A percentile compares a stretch with the other conserved stretches of the same genome.
phyloP scores from a whole-genome alignment of 108 stramenopile genomes.

The Nannochloropsis oceanica region DNA sequence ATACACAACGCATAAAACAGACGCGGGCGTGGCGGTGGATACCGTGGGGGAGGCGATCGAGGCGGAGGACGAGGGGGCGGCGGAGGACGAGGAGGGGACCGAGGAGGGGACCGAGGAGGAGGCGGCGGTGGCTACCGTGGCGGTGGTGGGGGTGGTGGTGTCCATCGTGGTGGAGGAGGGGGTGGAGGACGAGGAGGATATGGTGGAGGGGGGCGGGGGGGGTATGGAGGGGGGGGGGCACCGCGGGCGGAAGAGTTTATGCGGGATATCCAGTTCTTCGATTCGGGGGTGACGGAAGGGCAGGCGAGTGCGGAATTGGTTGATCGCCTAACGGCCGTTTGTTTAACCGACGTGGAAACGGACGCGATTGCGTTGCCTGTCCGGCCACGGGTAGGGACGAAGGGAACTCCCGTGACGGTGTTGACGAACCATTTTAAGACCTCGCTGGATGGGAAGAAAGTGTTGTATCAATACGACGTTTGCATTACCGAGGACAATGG shows the following conservation, averaged over 20 bases:
- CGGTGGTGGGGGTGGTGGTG: background rate
- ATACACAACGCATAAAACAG: too few relatives aligned
- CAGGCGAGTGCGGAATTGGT: background rate
- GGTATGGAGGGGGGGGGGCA: background rate
- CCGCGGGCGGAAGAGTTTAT: background rate
- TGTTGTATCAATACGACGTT: constrained; percentile 27
- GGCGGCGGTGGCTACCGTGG: too few relatives aligned
- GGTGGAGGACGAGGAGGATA: background rate
- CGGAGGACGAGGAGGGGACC: too few relatives aligned
- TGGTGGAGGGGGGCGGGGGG: background rate
- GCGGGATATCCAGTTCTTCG: background rate
- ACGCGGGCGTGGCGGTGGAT: too few relatives aligned
- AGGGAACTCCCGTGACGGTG: constrained; percentile 3
- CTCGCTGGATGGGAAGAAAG: constrained; percentile 2
- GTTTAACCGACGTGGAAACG: background rate
- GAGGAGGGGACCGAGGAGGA: too few relatives aligned
- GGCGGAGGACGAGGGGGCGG: too few relatives aligned
- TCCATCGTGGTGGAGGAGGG: background rate
- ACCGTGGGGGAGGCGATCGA: too few relatives aligned
- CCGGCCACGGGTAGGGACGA: constrained; percentile 12
- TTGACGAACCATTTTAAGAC: constrained; percentile 24
- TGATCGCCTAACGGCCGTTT: background rate
- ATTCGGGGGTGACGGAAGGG: background rate
- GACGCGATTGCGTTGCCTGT: background rate
- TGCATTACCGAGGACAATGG: constrained; percentile 11